phyloP scores from a whole-genome alignment of 1,139 yeast species.

The Taiozyma onychis region DNA sequence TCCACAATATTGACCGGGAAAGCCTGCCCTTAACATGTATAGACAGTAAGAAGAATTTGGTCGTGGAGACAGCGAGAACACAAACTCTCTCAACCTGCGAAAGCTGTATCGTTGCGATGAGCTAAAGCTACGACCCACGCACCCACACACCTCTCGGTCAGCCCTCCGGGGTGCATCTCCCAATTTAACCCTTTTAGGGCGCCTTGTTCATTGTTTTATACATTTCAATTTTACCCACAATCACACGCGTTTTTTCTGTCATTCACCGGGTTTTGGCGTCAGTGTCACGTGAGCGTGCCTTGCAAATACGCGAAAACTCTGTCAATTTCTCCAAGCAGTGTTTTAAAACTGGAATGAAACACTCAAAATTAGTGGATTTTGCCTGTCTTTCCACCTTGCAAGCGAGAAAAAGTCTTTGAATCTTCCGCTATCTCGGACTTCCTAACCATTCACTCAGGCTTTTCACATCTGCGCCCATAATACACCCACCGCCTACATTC shows the following conservation, averaged over 20 bases:
- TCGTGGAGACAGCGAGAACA: too few species aligned
- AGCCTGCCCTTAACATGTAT: background rate
- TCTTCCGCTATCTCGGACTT: background rate
- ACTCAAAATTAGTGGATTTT: background rate
- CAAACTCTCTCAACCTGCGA: too few species aligned
- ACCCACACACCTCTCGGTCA: background rate
- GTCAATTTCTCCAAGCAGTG: background rate
- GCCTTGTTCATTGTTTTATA: background rate
- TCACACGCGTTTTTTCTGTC: background rate
- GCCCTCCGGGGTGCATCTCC: background rate
- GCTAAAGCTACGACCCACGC: too few species aligned
- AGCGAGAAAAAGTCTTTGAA: background rate
- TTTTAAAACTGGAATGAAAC: background rate
- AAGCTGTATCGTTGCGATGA: too few species aligned
- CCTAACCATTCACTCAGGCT: background rate
- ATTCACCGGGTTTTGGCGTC: background rate
- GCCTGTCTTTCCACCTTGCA: too few species aligned
- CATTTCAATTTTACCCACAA: background rate
- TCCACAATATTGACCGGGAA: background rate
- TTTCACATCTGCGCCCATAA: background rate
- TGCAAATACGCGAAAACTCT: background rate
- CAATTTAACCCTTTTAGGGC: background rate
- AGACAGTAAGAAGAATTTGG: background rate
- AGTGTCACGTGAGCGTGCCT: slow-evolving; percentile 1
- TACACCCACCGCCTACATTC: background rate